Evolutionary conservation across 2,329 filamentous ascomycete species (phyloP).

Genomic region (Talaromyces sp.): DNA sequence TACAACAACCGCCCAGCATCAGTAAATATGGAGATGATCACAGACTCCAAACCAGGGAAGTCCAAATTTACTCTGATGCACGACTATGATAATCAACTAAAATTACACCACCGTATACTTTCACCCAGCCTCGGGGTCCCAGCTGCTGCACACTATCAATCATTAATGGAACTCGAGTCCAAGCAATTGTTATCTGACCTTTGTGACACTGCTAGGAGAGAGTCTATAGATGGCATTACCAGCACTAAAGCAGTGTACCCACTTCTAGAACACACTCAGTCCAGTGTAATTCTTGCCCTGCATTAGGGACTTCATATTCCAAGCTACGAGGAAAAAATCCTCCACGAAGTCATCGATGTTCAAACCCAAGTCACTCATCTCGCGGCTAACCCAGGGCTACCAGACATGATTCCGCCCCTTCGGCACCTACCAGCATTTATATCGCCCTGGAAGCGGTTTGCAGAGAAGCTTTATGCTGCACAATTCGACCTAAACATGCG

Average conservation of each 20-base stretch:
- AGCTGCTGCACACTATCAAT: background rate
- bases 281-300: background rate
- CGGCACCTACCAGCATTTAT: background rate
- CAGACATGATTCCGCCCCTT: background rate
- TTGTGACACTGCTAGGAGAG: background rate
- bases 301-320: background rate
- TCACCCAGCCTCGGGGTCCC: background rate
- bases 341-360: background rate
- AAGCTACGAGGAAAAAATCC: background rate
- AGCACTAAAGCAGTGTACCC: background rate
- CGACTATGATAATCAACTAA: background rate
- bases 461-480: background rate
- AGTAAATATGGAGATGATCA: conserved; percentile 23
- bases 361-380: background rate
- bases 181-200: background rate
- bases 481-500: background rate
- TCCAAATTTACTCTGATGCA: background rate
- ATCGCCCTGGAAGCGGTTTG: background rate
- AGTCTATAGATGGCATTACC: background rate
- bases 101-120: background rate
- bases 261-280: background rate
- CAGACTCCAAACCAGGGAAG: background rate
- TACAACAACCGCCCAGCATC: background rate
- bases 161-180: background rate
- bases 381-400: background rate